Evolutionary conservation across 169 alveolate species (phyloP).

Genomic region (Eimeria falciformis): DNA sequence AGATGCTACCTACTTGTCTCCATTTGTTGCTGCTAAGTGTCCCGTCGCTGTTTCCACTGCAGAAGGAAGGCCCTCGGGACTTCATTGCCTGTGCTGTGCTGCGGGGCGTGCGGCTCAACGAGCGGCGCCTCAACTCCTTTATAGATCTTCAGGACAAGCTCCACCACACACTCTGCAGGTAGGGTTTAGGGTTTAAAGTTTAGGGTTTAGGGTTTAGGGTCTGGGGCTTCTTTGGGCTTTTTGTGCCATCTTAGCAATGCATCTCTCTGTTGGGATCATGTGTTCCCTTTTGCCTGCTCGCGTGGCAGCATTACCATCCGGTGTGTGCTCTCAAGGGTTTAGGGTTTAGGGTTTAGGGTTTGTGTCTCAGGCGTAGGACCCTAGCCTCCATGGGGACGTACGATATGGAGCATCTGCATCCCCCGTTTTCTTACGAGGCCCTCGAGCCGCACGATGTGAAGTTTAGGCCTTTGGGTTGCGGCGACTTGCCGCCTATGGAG

Average conservation of each 20-base stretch:
- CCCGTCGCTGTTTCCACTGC: too few species aligned
- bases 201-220: conserved; percentile 8
- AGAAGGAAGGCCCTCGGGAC: too few species aligned
- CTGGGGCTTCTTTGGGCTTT: neutral
- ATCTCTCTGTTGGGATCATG: neutral
- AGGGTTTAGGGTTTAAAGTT: neutral
- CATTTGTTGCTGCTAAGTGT: too few species aligned
- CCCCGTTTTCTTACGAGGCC: conserved; percentile 94
- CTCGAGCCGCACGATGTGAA: conserved; percentile 91
- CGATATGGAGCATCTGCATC: conserved; percentile 94
- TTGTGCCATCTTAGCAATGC: neutral
- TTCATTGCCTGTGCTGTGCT: conserved; percentile 95
- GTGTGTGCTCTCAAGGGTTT: neutral
- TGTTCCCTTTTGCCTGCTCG: too few species aligned
- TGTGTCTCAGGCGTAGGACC: conserved; percentile 88
- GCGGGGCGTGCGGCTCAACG: conserved; percentile 92
- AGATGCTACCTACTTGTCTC: too few species aligned
- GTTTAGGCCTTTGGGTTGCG: conserved; percentile 95
- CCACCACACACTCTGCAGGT: conserved; percentile 98
- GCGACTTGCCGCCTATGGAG: conserved; percentile 77
- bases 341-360: neutral
- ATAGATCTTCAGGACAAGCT: conserved; percentile 98
- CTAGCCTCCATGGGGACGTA: conserved; percentile 97
- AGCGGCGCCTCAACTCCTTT: conserved; percentile 93
- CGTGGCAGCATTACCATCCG: neutral